Evolutionary conservation across 306 rosid genomes (phyloP), one percentile per base, ranked within the genome.

Genomic region (Cucurbita moschata): DNA sequence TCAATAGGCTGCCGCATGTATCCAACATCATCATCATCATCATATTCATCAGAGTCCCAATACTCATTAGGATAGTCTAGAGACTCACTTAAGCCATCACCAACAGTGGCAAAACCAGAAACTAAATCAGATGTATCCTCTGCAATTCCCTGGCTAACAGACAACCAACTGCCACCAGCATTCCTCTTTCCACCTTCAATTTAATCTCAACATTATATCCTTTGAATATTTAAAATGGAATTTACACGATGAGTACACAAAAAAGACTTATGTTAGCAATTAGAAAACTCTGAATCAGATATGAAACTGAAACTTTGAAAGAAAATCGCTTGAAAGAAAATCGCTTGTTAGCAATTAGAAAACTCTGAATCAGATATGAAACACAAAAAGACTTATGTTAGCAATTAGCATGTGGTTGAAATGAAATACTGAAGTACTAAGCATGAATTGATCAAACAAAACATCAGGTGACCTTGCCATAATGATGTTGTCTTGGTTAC

Each of bases 41-140:
- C 99, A 76, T 95, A 95, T 74, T 95, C 97, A 86, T 95, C 99
- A 72, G 99, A 95, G 83, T 95, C 97, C 99, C 99, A 95, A 79
- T 91, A 89, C 75, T 94, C 97, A 75, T 88, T 90, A 35, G 96
- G 96, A 81, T 89, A 95, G 84, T 89, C 97, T 79, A 87, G 72
- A 71, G 96, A 86, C 78, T 88, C 97, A 82, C 99, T 87, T 82
- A 95, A 78, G 54, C 97, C 97, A 81, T 89, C 96, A 44, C 99
- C 97, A 82, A 95, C 77, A 35, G 99, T 95, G 53, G 99, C 96
- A 85, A 91, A 95, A 82, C 99, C 97, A 57, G 97, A 95, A 74
- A 95, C 96, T 84, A 89, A 83, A 89, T 91, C 97, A 77, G 96
- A 95, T 49, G 97, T 73, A 81, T 95, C 99, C 79, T 95, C 99